Conservation (phyloP, 441 rosid species). For the Populus trichocarpa region DNA sequence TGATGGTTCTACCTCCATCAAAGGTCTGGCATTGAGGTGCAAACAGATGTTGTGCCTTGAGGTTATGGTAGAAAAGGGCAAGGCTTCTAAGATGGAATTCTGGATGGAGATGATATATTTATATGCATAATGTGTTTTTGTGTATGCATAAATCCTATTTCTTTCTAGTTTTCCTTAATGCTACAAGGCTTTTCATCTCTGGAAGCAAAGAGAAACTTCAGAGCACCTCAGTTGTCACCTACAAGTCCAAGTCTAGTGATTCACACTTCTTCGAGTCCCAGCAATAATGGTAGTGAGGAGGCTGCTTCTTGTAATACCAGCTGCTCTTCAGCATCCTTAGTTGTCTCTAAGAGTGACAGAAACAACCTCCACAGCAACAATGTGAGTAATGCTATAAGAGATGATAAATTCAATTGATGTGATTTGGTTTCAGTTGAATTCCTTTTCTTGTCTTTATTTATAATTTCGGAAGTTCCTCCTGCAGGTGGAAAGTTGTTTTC, state of each 20-base stretch:
- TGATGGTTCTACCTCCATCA: background rate
- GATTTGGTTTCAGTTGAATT: slow-evolving; percentile 9
- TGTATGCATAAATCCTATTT: background rate
- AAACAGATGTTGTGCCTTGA: background rate
- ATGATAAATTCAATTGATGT: slow-evolving; percentile 8
- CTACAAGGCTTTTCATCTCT: slow-evolving; percentile 76
- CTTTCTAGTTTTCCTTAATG: slow-evolving; percentile 42
- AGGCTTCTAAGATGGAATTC: background rate
- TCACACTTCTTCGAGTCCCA: slow-evolving; percentile 34
- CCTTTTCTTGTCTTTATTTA: background rate
- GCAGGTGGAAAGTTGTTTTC: slow-evolving; percentile 43
- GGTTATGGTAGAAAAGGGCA: background rate
- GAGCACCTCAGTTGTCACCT: slow-evolving; percentile 64
- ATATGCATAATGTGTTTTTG: background rate
- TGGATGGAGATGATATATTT: background rate
- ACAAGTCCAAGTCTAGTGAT: slow-evolving; percentile 35
- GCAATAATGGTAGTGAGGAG: slow-evolving; percentile 22
- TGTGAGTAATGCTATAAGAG: slow-evolving; percentile 33
- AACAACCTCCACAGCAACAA: slow-evolving; percentile 18
- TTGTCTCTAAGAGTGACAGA: slow-evolving; percentile 20
- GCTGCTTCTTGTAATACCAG: slow-evolving; percentile 32
- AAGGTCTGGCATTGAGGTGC: background rate
- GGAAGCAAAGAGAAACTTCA: slow-evolving; percentile 82
- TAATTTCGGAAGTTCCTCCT: slow-evolving; percentile 6
- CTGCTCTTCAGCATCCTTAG: slow-evolving; percentile 21